phyloP scores from a whole-genome alignment of 345 rosid species.

The Brassica nigra region DNA sequence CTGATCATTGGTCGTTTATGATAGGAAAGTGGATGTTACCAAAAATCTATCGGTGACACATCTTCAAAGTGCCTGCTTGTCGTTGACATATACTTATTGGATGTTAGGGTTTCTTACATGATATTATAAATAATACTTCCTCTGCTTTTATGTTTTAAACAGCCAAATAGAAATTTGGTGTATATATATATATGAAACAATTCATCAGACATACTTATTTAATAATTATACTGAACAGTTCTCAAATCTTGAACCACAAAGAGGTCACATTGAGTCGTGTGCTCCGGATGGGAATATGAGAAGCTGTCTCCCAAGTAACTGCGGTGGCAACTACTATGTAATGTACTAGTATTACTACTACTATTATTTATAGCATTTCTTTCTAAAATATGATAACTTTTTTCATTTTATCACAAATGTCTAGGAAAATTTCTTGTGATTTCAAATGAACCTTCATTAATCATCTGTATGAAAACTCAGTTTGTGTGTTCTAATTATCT shows the following conservation, averaged over 20 bases:
- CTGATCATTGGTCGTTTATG: not conserved
- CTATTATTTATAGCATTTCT: too few species aligned
- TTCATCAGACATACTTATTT: not conserved
- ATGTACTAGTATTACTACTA: too few species aligned
- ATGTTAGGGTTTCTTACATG: not conserved
- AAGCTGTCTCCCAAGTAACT: not conserved
- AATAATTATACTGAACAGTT: not conserved
- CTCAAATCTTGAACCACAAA: not conserved
- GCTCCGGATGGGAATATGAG: not conserved
- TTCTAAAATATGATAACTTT: not conserved
- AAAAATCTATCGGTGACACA: not conserved
- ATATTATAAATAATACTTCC: not conserved
- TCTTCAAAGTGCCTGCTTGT: not conserved
- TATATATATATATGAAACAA: not conserved
- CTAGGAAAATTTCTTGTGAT: not conserved
- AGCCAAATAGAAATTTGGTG: not conserved
- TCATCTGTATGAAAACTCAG: not conserved
- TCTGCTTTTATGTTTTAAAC: not conserved
- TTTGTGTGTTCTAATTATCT: not conserved
- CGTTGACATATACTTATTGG: not conserved
- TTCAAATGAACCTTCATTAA: not conserved
- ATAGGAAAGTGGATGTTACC: not conserved
- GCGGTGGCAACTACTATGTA: not conserved
- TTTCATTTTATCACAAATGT: not conserved
- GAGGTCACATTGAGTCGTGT: slow-evolving; percentile 14